phyloP scores from a whole-genome alignment of 164 flowering plant genomes.

The Vitis amurensis region DNA sequence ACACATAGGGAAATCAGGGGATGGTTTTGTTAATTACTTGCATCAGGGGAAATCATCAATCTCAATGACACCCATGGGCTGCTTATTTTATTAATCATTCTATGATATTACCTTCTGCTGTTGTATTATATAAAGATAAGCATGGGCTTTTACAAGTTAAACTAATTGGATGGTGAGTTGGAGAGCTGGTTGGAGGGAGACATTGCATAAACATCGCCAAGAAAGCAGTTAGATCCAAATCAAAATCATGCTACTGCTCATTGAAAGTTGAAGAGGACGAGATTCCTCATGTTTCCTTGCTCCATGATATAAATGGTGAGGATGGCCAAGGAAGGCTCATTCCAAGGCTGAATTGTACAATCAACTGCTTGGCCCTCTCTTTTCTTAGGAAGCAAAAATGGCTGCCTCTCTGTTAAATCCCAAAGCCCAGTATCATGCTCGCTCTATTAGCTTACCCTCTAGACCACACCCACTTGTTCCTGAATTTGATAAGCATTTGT shows the following conservation, averaged over 20 bases:
- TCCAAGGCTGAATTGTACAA: too few relatives aligned
- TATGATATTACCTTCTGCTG: too few relatives aligned
- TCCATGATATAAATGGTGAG: not conserved
- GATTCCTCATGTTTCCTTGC: constrained; percentile 16
- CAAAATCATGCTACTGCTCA: constrained; percentile 1
- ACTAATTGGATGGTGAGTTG: too few relatives aligned
- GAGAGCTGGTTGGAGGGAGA: constrained; percentile 1
- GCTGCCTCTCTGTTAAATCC: constrained; percentile 7
- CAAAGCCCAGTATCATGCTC: constrained; percentile 15
- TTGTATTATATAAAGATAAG: too few relatives aligned
- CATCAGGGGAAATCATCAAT: too few relatives aligned
- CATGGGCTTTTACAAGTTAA: too few relatives aligned
- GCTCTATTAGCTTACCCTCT: constrained; percentile 32
- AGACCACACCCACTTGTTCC: constrained; percentile 20
- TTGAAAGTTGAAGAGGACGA: not conserved
- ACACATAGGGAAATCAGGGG: too few relatives aligned
- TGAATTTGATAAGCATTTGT: constrained; percentile 13
- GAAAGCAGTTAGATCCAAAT: not conserved
- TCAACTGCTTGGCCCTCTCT: too few relatives aligned
- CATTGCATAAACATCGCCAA: constrained; percentile 8
- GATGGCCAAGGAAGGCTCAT: not conserved
- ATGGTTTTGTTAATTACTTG: too few relatives aligned
- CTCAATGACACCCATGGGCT: too few relatives aligned
- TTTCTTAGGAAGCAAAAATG: constrained; percentile 4
- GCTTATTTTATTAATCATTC: too few relatives aligned